A percentile compares a stretch with the other conserved stretches of the same genome.
These are phyloP conservation scores for Penicillium sclerotigenum DNA, from an alignment of 2,329 filamentous ascomycete genomes.

Conservation along the genomic window DNA sequence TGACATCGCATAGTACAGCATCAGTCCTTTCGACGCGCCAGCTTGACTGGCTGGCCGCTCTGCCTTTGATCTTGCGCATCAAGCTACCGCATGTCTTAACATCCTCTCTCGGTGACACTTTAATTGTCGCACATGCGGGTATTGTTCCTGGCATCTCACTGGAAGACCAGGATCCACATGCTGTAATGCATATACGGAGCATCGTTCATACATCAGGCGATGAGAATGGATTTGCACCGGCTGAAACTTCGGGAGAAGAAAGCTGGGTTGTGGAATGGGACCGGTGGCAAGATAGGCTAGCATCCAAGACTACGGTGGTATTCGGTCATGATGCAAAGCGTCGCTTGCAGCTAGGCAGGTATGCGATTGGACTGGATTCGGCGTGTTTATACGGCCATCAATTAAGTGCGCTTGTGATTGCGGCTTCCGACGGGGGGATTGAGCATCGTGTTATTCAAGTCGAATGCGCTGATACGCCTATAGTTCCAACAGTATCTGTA, in stretches of 20 bases:
- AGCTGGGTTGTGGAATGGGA: slow-evolving; percentile 22
- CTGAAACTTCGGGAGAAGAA: slow-evolving; percentile 18
- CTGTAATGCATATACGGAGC: slow-evolving; percentile 21
- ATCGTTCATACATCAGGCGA: slow-evolving; percentile 1
- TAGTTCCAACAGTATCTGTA: slow-evolving; percentile 3
- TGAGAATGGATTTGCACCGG: not conserved
- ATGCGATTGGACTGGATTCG: slow-evolving; percentile 23
- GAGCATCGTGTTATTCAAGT: slow-evolving; percentile 16
- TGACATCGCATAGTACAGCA: slow-evolving; percentile 11
- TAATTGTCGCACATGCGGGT: slow-evolving; percentile 22
- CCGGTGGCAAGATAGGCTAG: slow-evolving; percentile 17
- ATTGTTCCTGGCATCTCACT: slow-evolving; percentile 16
- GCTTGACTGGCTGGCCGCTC: slow-evolving; percentile 19
- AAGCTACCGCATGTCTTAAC: slow-evolving; percentile 7
- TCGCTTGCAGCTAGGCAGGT: slow-evolving; percentile 18
- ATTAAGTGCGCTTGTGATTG: slow-evolving; percentile 21
- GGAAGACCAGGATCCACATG: slow-evolving; percentile 19
- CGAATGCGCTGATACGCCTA: slow-evolving; percentile 16
- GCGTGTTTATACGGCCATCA: slow-evolving; percentile 22
- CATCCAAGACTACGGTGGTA: slow-evolving; percentile 19
- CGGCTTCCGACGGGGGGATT: not conserved
- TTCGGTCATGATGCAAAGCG: slow-evolving; percentile 27
- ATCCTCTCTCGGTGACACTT: slow-evolving; percentile 9
- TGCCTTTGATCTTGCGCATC: slow-evolving; percentile 22
- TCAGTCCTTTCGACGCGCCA: slow-evolving; percentile 12